phyloP scores from a whole-genome alignment of 257 asterid species.

The Lycium ferocissimum region DNA sequence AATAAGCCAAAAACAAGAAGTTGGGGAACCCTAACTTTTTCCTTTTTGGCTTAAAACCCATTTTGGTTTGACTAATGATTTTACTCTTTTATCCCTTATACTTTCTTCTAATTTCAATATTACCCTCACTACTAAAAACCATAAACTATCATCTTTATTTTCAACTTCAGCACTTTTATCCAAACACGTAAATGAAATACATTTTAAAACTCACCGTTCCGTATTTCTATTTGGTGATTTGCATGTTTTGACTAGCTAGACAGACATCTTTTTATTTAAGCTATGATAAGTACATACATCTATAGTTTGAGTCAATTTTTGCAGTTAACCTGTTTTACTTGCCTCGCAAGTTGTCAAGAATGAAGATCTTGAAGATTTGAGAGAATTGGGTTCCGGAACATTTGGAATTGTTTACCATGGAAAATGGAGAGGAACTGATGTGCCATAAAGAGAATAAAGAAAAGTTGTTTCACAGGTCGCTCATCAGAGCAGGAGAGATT shows the following conservation, averaged over 20 bases:
- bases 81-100: too few relatives aligned
- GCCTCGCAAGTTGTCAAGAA: constrained; percentile 65
- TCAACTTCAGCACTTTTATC: too few relatives aligned
- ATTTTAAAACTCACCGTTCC: background rate
- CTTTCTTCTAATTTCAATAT: too few relatives aligned
- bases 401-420: constrained; percentile 95
- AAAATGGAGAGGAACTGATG: constrained; percentile 95
- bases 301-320: background rate
- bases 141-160: too few relatives aligned
- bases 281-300: background rate
- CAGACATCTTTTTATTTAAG: background rate
- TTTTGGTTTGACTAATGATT: too few relatives aligned
- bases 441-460: constrained; percentile 88
- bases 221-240: background rate
- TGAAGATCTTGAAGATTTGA: constrained; percentile 89
- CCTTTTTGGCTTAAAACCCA: too few relatives aligned
- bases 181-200: too few relatives aligned
- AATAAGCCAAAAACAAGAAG: too few relatives aligned
- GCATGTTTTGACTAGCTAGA: background rate
- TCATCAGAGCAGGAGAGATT: constrained; percentile 84
- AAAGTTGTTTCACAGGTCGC: constrained; percentile 84
- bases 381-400: constrained; percentile 93
- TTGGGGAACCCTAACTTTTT: too few relatives aligned
- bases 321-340: constrained; percentile 25
- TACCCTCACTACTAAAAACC: too few relatives aligned